Evolutionary conservation across 2,329 filamentous ascomycete species (phyloP), one percentile per base, ranked within the genome.

Genomic region (Epichloe elymi): DNA sequence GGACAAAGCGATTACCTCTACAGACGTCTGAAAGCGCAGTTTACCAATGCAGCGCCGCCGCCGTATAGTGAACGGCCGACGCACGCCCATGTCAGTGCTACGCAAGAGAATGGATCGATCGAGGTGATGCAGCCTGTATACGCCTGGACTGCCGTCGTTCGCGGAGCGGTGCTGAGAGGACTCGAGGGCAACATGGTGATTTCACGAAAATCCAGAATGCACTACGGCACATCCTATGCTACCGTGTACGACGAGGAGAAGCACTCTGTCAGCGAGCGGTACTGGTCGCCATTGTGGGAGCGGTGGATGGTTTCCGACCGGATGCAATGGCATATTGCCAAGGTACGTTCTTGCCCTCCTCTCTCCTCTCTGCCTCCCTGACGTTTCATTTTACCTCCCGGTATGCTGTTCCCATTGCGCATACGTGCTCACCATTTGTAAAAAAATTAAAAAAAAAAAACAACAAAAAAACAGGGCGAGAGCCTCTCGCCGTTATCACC

Each of bases 301-400:
- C 69, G 85, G 46, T 89, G 84, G 85, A 89, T 88, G 85, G 85
- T 90, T 6, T 82, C 78, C 44, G 84, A 90, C 64, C 75, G 86
- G 46, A 89, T 91, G 85, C 84, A 88, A 67, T 90, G 86, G 86
- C 85, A 89, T 65, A 87, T 89, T 62, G 79, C 81, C 54, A 88
- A 88, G 76, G 83, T 82, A 59, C 58, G 72, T 67, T 42, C 50
- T 4, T 19, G 30, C 3, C 51, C n/a, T 45, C n/a, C 23, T 26
- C 23, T 2, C 23, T 23, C n/a, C 43, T 48, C 43, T 2, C 51
- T 5, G 19, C 23, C n/a, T 36, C 23, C 8, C 35, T 33, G 47
- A 42, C 49, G 39, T 38, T 42, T 30, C 10, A 23, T 43, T 14
- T 26, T 33, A 15, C n/a, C n/a, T 17, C 5, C n/a, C 39, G 10